phyloP scores from a whole-genome alignment of 805 yeast genomes.

The Spathaspora passalidarum region DNA sequence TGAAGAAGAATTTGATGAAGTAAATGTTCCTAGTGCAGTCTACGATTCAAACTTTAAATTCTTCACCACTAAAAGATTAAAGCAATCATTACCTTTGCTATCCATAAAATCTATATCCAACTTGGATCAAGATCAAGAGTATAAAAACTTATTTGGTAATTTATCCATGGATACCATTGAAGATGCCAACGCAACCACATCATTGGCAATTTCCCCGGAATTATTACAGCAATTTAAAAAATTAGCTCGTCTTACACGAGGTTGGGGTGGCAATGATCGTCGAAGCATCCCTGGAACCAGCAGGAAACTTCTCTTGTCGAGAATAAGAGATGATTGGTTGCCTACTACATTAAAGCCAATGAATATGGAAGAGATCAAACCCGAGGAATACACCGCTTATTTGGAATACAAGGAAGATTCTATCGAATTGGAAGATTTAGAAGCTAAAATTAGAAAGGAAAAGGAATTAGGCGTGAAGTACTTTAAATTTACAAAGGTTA shows the following conservation, averaged over 20 bases:
- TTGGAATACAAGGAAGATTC: constrained; percentile 34
- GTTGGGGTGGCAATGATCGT: constrained; percentile 84
- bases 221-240: constrained; percentile 60
- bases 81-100: constrained; percentile 37
- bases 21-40: constrained; percentile 25
- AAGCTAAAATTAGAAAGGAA: constrained; percentile 30
- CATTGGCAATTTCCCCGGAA: constrained; percentile 67
- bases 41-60: constrained; percentile 43
- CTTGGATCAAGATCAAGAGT: constrained; percentile 76
- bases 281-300: constrained; percentile 71
- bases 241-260: constrained; percentile 57
- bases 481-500: constrained; percentile 51
- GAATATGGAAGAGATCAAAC: constrained; percentile 52
- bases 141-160: constrained; percentile 67
- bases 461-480: constrained; percentile 46
- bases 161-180: constrained; percentile 64
- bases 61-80: constrained; percentile 47
- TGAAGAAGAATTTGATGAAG: constrained; percentile 23
- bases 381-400: constrained; percentile 32
- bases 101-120: constrained; percentile 45
- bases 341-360: constrained; percentile 66
- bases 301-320: constrained; percentile 64
- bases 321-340: constrained; percentile 76
- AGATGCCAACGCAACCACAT: constrained; percentile 74
- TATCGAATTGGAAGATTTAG: constrained; percentile 23